Base-by-base conservation (phyloP, 2,329 filamentous ascomycete genomes). In the Paraconiothyrium sp. region DNA sequence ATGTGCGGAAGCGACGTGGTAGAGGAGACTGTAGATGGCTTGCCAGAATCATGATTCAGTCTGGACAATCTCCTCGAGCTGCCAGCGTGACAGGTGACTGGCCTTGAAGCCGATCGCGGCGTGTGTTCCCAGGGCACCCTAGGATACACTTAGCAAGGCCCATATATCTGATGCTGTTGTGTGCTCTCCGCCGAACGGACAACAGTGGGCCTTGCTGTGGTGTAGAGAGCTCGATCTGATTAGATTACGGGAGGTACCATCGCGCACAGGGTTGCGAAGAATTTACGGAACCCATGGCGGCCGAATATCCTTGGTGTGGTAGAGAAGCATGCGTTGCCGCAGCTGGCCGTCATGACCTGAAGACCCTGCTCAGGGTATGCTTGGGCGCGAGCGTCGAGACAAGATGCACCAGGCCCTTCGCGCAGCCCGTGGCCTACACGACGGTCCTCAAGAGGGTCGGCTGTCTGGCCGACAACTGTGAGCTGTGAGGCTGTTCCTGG, bases 401-500 rank as follows among this genome's bases (percentile, higher is more conserved):
- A 44, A 22, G 2, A 44, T 20, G 41, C 20, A 22, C 20, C 2
- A 24, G 6, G 43, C 8, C 6, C 11, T 24, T 46, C 20, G 43
- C 10, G 10, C 4, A 30, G 4, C 27, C 27, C 27, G 27, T 6
- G 27, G 43, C 11, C 41, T 16, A 44, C n/a, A 22, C 6, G 41
- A 22, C 35, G 13, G 47, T 50, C 27, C 27, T 48, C 8, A 16
- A 16, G 14, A 13, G 27, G 10, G 30, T 32, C 30, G 30, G 47
- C 35, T 35, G 47, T 27, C 27, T 32, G 46, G 46, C n/a, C 13
- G 46, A 48, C 43, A 37, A 1, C 20, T 20, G 20, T 20, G 20
- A 20, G 20, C 20, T 20, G 20, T 20, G 20, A 20, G 13, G 16
- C 52, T 30, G 60, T 62, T 58, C 60, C 60, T 62, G 59, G 59